Evolutionary conservation across 345 rosid genomes (phyloP), one percentile per base, ranked within the genome.

Genomic region (Capsella bursapastoris): DNA sequence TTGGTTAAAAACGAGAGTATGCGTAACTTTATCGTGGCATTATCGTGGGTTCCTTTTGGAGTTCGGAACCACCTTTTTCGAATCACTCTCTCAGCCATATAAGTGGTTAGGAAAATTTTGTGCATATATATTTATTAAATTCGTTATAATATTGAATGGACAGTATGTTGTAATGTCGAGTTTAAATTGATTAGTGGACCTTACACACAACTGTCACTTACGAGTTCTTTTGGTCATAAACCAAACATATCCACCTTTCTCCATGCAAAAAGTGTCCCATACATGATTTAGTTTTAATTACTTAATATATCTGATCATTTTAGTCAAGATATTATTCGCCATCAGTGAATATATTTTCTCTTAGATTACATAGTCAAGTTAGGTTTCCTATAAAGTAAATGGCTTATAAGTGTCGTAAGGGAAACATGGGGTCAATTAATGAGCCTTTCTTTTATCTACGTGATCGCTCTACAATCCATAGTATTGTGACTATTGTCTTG

Each of bases 151-250:
- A 70, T 37, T 22, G 41, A 61, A 38, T 44, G 74, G 74, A 63
- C 80, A 6, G 14, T 60, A 35, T 64, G 38, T 56, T 57, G 59
- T 57, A 56, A 31, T 76, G 71, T 47, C 66, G 66, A 63, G 60
- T 63, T 64, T 62, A 44, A 27, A 25, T 69, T 45, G 64, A 47
- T 64, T 28, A 76, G 80, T 76, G 80, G 75, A 76, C 80, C 80
- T 76, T 76, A 56, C 75, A 69, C 75, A 76, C 71, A 76, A 76
- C 80, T 76, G 75, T 76, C 80, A 76, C 71, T 76, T 63, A 6
- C 45, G 28, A 63, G 71, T 56, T 56, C 48, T 44, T 61, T 68
- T 61, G 53, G 75, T 64, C 45, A 56, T 55, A 70, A 70, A 76
- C 79, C 71, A 69, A 69, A 70, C 71, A 69, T 63, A 76, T 70